These are phyloP conservation scores for Globisporangium uncinulatum DNA, from an alignment of 352 stramenopile species.

Conservation along the genomic window DNA sequence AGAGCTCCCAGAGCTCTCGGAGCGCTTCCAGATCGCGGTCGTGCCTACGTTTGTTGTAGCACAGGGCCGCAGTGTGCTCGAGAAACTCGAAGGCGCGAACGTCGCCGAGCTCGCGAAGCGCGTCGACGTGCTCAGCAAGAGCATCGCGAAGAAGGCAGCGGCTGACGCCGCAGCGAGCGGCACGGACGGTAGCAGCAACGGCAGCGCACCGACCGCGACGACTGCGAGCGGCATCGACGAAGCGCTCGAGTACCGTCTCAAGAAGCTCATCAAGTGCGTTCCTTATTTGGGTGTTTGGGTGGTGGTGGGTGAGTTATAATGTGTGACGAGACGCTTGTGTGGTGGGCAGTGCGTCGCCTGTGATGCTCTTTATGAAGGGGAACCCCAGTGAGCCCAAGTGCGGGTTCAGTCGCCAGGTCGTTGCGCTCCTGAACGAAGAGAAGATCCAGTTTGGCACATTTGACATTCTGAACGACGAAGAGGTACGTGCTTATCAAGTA, in stretches of 20 bases:
- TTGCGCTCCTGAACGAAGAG: constrained; percentile 91
- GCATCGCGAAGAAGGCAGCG: constrained; percentile 51
- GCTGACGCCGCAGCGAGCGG: constrained; percentile 21
- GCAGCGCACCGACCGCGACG: constrained; percentile 10
- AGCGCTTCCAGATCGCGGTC: constrained; percentile 87
- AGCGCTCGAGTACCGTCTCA: constrained; percentile 65
- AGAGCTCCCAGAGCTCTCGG: constrained; percentile 74
- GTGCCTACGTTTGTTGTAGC: constrained; percentile 94
- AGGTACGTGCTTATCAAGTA: constrained; percentile 43
- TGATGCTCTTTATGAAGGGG: constrained; percentile 99
- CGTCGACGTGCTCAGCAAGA: constrained; percentile 82
- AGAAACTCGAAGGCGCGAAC: constrained; percentile 82
- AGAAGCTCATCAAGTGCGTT: constrained; percentile 74
- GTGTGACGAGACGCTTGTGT: not conserved
- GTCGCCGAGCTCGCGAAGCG: constrained; percentile 80
- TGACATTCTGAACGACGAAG: constrained; percentile 96
- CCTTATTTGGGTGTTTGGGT: not conserved
- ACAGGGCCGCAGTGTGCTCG: constrained; percentile 65
- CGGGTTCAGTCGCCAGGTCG: constrained; percentile 94
- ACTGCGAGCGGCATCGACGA: constrained; percentile 41
- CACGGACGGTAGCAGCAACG: constrained; percentile 4
- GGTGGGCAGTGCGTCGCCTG: constrained; percentile 50
- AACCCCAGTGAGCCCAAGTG: constrained; percentile 92
- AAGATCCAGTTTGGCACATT: constrained; percentile 94
- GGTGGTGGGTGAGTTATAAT: not conserved